phyloP scores from a whole-genome alignment of 495 filamentous ascomycete species.

The Podospora appendiculata region DNA sequence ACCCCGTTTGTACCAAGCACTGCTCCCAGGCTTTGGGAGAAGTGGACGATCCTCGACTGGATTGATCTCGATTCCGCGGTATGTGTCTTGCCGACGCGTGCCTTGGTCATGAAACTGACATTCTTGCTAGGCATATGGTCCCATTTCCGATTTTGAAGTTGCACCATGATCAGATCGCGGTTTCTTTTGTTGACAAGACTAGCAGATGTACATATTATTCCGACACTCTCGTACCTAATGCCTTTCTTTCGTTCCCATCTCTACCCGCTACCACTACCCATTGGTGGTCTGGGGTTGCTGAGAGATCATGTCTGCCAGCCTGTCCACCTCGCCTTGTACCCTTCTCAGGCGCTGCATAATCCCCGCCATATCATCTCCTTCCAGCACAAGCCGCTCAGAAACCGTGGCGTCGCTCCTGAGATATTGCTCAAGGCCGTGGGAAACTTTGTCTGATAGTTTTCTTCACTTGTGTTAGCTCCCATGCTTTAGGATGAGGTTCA shows the following conservation, averaged over 20 bases:
- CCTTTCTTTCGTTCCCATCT: too few species aligned
- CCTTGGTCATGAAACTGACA: not conserved
- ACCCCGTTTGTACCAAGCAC: not conserved
- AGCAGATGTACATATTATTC: too few species aligned
- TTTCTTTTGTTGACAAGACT: too few species aligned
- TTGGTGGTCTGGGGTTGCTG: not conserved
- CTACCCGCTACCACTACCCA: not conserved
- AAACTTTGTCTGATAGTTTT: not conserved
- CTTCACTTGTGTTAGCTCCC: not conserved
- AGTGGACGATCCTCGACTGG: constrained; percentile 19
- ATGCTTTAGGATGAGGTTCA: not conserved
- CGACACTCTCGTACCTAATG: too few species aligned
- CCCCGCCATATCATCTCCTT: not conserved
- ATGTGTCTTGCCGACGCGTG: not conserved
- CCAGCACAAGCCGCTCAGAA: constrained; percentile 13
- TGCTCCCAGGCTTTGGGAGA: constrained; percentile 9
- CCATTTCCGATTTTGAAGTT: constrained; percentile 10
- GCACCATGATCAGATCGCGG: too few species aligned
- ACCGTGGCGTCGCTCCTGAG: constrained; percentile 7
- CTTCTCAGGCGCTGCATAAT: constrained; percentile 2
- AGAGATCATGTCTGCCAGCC: constrained; percentile 2
- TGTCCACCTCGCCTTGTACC: constrained; percentile 5
- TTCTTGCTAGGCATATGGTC: constrained; percentile 14
- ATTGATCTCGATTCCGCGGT: constrained; percentile 21
- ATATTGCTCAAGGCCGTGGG: constrained; percentile 11